Base-by-base conservation (phyloP, 116 monocot genomes). In the Iris pallida region DNA sequence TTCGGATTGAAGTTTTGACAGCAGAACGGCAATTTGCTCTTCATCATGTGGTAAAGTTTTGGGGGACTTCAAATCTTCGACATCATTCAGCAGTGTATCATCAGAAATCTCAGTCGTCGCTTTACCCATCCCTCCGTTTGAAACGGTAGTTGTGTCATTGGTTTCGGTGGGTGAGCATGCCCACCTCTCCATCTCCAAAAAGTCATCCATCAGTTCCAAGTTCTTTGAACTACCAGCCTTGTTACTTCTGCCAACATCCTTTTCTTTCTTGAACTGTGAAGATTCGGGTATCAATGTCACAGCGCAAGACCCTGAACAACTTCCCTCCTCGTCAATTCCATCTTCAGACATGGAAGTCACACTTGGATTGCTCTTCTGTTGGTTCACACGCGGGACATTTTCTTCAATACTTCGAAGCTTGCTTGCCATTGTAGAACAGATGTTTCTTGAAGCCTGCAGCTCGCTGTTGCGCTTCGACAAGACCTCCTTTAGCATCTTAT, bases 311-410 rank as follows among this genome's bases (percentile, higher is more conserved):
- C 81, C 88, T 8, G 81, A 69, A 55, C 76, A 79, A 61, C 83
- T 85, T 71, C 78, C 85, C 47, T 72, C 83, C 20, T 87, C 91
- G 16, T 87, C 86, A 71, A 85, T 57, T n/a, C 86, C 84, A 80
- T 91, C 88, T 64, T 88, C 95, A 43, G 88, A 90, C 79, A 94
- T 85, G 6, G 90, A 90, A 6, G 81, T 81, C 63, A 83, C 68
- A 18, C 88, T 88, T 20, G 69, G 77, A 46, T 88, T 83, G 72
- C 85, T 81, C 48, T 64, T 82, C 16, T 79, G 74, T 49, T 67
- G 75, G 71, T 81, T 74, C 10, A 69, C 14, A 54, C 47, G 64
- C 40, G 74, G 49, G 7, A 71, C 64, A 20, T 85, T 78, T 11
- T 60, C 58, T 76, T 94, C 88, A 10, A 90, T 16, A 61, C 68